phyloP scores from a whole-genome alignment of 2,329 filamentous ascomycete genomes.

The Talaromyces marneffei region DNA sequence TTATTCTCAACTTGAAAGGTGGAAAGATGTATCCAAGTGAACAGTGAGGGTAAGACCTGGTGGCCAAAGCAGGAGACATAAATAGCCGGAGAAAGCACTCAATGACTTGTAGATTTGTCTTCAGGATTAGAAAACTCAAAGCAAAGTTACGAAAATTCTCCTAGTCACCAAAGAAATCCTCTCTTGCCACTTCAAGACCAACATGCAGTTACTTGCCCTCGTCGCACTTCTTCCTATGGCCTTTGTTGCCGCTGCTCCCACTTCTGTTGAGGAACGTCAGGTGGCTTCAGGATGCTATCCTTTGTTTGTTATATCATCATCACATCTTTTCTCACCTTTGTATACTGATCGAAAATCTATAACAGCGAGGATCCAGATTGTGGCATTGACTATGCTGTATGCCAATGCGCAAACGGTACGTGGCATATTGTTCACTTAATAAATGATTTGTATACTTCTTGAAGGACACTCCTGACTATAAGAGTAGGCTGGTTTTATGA shows the following conservation, averaged over 20 bases:
- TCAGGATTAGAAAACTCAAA: neutral
- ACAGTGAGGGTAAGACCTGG: neutral
- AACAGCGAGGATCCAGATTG: neutral
- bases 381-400: neutral
- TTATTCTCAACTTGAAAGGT: neutral
- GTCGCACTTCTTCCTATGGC: neutral
- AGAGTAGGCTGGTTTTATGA: neutral
- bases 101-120: neutral
- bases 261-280: neutral
- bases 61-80: neutral
- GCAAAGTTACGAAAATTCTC: neutral
- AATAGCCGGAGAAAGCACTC: neutral
- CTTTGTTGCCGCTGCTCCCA: neutral
- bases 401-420: neutral
- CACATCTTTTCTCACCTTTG: neutral
- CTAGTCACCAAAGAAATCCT: neutral
- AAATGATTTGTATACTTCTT: neutral
- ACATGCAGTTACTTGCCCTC: neutral
- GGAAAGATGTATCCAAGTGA: neutral
- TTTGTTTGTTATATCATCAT: neutral
- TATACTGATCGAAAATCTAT: neutral
- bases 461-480: neutral
- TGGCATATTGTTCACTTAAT: neutral
- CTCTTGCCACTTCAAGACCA: neutral
- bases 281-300: neutral